These are phyloP conservation scores for Aspergillus sp. DNA, from an alignment of 2,329 filamentous ascomycete genomes.

Conservation along the genomic window DNA sequence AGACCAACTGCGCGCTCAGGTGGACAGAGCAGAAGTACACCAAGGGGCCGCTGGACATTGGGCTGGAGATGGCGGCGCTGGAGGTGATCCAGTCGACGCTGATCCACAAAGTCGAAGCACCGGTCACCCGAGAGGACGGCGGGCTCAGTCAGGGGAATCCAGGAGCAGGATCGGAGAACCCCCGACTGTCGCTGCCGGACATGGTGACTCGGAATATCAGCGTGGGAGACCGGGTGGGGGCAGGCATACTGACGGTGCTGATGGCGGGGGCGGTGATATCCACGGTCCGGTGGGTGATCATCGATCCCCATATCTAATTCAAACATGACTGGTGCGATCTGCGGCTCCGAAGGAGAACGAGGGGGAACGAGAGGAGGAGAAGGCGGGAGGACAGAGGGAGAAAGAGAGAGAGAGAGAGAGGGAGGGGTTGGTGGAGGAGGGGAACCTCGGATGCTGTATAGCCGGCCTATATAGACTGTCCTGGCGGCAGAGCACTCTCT, in stretches of 20 bases:
- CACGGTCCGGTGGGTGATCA: slow-evolving; percentile 38
- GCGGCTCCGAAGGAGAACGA: no score
- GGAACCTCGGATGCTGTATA: slow-evolving; percentile 1
- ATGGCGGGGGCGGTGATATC: slow-evolving; percentile 35
- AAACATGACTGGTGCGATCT: no score
- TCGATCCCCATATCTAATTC: slow-evolving; percentile 13
- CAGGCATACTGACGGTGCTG: slow-evolving; percentile 43
- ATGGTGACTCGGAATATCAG: slow-evolving; percentile 24
- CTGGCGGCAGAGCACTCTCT: not conserved
- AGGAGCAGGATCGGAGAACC: slow-evolving; percentile 22
- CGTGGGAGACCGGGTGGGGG: slow-evolving; percentile 42
- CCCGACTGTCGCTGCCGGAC: slow-evolving; percentile 13
- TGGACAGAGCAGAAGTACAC: slow-evolving; percentile 42
- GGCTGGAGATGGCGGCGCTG: slow-evolving; percentile 42
- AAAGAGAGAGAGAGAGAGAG: not conserved
- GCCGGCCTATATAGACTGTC: not conserved
- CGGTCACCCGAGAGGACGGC: slow-evolving; percentile 30
- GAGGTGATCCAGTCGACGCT: slow-evolving; percentile 37
- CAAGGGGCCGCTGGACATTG: slow-evolving; percentile 34
- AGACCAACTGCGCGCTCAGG: slow-evolving; percentile 39
- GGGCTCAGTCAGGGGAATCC: slow-evolving; percentile 37
- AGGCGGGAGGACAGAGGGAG: not conserved
- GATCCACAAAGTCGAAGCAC: slow-evolving; percentile 29
- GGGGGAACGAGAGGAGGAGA: not conserved
- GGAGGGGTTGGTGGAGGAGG: not conserved